Base-by-base conservation (phyloP, 441 rosid genomes). In the Rhodomyrtus psidioides region DNA sequence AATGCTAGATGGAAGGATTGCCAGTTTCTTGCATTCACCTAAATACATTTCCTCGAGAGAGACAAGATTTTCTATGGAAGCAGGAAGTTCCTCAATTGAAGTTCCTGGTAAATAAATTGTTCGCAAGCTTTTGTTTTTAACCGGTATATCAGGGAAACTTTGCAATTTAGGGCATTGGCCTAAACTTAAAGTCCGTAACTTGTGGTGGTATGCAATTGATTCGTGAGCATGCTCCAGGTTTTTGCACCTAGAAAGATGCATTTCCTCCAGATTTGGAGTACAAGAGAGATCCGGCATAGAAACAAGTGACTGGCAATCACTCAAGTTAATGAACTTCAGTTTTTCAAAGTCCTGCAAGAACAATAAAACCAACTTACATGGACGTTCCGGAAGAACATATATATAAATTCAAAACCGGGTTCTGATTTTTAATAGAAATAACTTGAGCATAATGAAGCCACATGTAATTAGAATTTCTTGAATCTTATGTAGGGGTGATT, bases 51-150 rank as follows among this genome's bases (percentile, higher is more conserved):
- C 1, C 16, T 53, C 17, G 15, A 53, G 12, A 53, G 6, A 53
- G 54, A 53, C 17, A 53, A 53, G 16, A 53, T 53, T 53, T 4
- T 13, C 54, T 13, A 53, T 13, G 54, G 54, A 53, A 13, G 54
- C 17, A 2, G 54, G 54, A 53, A 53, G 54, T 14, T 53, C 16
- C 17, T 13, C 6, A 1, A 53, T 53, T 53, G 28, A 57, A 9
- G 60, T 57, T 2, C 7, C 0, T 10, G 2, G 0, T 24, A 56
- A 26, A 24, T 0, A 0, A 56, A 56, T 0, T 24, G 4, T 5
- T 10, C 1, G 14, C 27, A 54, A 17, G 56, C 24, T 7, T 54
- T 17, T 17, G 56, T 1, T 54, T 6, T 17, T 17, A 16, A 6
- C 8, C 2, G 56, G 56, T 6, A 54, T 54, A 16, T 17, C 23